phyloP scores from a whole-genome alignment of 768 basidiomycete genomes.

The Kwoniella mangroviensis region DNA sequence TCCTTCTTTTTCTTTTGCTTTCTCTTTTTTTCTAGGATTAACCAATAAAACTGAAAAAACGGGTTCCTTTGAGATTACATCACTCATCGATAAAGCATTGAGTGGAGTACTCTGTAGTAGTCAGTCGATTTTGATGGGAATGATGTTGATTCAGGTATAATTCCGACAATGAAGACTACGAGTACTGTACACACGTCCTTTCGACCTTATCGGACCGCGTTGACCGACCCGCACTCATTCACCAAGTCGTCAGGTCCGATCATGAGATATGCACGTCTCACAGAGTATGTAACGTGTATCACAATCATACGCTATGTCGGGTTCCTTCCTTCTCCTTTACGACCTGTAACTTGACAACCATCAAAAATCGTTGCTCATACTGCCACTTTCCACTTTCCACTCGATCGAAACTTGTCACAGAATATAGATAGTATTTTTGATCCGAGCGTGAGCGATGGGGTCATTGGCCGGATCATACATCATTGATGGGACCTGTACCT shows the following conservation, averaged over 20 bases:
- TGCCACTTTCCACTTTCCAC: not conserved
- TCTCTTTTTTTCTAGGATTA: too few relatives aligned
- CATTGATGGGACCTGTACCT: not conserved
- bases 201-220: not conserved
- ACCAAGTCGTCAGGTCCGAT: not conserved
- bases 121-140: too few relatives aligned
- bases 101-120: too few relatives aligned
- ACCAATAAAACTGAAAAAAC: too few relatives aligned
- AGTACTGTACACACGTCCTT: not conserved
- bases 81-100: too few relatives aligned
- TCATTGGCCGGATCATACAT: not conserved
- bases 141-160: too few relatives aligned
- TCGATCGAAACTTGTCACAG: not conserved
- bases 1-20: not conserved
- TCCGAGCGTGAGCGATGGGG: not conserved
- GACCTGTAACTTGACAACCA: not conserved
- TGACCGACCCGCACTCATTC: too few relatives aligned
- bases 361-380: not conserved
- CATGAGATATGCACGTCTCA: not conserved
- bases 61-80: too few relatives aligned
- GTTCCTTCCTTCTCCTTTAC: not conserved
- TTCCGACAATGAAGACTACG: too few relatives aligned
- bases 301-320: not conserved
- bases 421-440: not conserved
- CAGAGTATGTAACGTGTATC: not conserved